Evolutionary conservation across 2,329 filamentous ascomycete genomes (phyloP).

Genomic region (Colletotrichum sp.): DNA sequence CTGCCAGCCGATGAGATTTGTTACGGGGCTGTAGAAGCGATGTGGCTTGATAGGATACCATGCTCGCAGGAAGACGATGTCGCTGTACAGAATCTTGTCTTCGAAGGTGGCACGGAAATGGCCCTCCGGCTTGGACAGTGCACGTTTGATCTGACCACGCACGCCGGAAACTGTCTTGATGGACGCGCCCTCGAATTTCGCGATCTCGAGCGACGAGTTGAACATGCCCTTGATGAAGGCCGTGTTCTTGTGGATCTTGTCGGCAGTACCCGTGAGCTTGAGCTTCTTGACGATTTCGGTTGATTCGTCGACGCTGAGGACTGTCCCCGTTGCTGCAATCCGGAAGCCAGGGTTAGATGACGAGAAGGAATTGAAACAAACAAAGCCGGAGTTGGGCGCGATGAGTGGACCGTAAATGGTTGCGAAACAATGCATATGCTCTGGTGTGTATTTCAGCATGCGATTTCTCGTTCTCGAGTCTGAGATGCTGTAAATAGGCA

Average conservation of each 20-base stretch:
- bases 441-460: constrained; percentile 98
- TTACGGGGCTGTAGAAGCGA: constrained; percentile 96
- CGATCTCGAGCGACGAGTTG: constrained; percentile 87
- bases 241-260: constrained; percentile 99
- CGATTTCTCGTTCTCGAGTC: constrained; percentile 93
- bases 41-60: constrained; percentile 97
- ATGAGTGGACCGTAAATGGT: constrained; percentile 96
- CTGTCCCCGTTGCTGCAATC: constrained; percentile 91
- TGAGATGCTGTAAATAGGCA: constrained; percentile 93
- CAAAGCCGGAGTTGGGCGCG: constrained; percentile 94
- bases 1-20: constrained; percentile 91
- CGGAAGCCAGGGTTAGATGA: constrained; percentile 88
- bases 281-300: constrained; percentile 99
- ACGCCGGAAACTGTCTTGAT: constrained; percentile 97
- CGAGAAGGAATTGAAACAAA: constrained; percentile 88
- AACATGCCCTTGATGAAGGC: constrained; percentile 99
- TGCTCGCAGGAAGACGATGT: constrained; percentile 93
- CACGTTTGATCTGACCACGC: constrained; percentile 95
- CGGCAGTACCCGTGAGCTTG: constrained; percentile 90
- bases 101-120: constrained; percentile 98
- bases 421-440: constrained; percentile 98
- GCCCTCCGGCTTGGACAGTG: constrained; percentile 90
- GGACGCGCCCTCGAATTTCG: constrained; percentile 95
- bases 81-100: constrained; percentile 96
- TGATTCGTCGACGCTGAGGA: constrained; percentile 91